Evolutionary conservation across 371 early-diverging fungal species (phyloP), one percentile per base, ranked within the genome.

Genomic region (Rhizopus microsporus): DNA sequence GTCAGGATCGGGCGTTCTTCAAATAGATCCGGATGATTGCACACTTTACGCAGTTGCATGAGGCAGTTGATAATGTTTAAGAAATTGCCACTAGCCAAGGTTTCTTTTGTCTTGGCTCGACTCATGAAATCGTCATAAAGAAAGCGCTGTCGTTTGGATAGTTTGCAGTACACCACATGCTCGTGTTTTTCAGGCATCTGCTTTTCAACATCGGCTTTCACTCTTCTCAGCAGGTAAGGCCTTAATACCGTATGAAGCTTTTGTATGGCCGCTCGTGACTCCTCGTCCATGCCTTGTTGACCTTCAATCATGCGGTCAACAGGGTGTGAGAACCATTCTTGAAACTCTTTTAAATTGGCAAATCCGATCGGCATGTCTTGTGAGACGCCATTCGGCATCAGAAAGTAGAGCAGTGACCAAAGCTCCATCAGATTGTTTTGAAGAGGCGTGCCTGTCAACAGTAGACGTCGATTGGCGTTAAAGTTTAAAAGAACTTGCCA

Each of bases 1-100:
- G 93, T 90, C 50, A 83, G 72, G 37, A 94, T 87, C 2, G 93
- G 93, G 23, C 93, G 81, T n/a, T 92, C 93, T 60, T 94, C 92
- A 66, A 97, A 94, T 47, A 97, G 74, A 69, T 93, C 94, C 0
- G 98, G 98, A 59, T 98, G 98, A 57, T 96, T 97, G 67, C 98
- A 98, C 12, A 95, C 94, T 69, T 97, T 97, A 46, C 98, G 89
- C 17, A 98, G 80, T 72, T 97, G 95, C 96, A 96, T 95, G 63
- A 98, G 72, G 35, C 92, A 91, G 63, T 93, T 92, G 75, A 94
- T 93, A 57, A 97, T 90, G 57, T 86, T 86, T 60, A 93, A 49
- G 52, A 89, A 91, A 62, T 89, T 85, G 17, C 92, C 91, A 3
- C 86, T 78, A 7, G 82, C 83, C 42, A 94, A 63, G 1, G 88